phyloP scores from a whole-genome alignment of 768 basidiomycete genomes.

The Collybiopsis luxurians region DNA sequence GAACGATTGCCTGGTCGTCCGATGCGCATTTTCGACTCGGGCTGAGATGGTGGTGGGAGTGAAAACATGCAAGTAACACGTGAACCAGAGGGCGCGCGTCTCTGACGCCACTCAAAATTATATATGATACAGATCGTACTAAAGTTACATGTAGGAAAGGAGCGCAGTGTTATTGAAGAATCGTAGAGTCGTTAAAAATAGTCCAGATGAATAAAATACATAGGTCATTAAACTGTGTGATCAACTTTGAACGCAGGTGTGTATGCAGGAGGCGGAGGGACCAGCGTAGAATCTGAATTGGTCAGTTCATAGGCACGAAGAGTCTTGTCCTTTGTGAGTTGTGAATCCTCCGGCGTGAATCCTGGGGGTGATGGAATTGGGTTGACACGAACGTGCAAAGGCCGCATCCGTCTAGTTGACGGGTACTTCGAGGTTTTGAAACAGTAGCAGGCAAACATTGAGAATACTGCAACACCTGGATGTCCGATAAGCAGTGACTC shows the following conservation, averaged over 20 bases:
- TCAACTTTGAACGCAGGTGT: not conserved
- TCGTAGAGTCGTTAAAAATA: no score
- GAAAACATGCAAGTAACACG: not conserved
- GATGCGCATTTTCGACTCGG: not conserved
- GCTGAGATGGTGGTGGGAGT: not conserved
- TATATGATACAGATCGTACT: no score
- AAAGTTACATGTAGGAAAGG: no score
- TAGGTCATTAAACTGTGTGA: no score
- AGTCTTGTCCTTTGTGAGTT: not conserved
- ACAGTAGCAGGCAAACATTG: not conserved
- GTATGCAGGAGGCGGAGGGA: not conserved
- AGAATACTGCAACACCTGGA: not conserved
- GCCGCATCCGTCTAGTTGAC: not conserved
- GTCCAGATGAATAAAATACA: no score
- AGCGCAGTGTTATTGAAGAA: not conserved
- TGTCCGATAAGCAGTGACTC: not conserved
- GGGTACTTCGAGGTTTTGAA: not conserved
- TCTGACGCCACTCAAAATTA: not conserved
- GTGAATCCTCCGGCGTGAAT: not conserved
- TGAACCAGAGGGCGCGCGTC: not conserved
- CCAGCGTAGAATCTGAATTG: not conserved
- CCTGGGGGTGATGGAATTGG: not conserved
- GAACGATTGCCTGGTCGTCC: constrained; percentile 14
- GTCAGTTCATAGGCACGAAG: not conserved
- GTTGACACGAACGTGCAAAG: no score